Evolutionary conservation across 2,329 filamentous ascomycete species (phyloP).

Genomic region (Arachnopeziza araneosa): DNA sequence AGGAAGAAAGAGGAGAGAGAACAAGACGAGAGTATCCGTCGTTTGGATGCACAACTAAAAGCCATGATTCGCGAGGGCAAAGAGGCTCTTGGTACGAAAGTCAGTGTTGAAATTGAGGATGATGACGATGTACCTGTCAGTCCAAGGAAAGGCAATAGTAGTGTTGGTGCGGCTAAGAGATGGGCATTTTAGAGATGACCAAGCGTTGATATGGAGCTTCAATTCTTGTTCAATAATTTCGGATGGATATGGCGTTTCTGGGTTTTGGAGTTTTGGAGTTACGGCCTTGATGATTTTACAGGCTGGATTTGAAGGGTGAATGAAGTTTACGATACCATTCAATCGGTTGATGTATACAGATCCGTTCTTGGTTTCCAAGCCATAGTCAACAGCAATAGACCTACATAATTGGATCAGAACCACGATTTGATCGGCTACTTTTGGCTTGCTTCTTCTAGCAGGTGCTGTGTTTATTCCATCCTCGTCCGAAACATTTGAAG

Average conservation of each 20-base stretch:
- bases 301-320: neutral
- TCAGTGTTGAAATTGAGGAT: slow-evolving; percentile 26
- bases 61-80: slow-evolving; percentile 87
- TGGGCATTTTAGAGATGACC: slow-evolving; percentile 35
- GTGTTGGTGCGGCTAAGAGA: slow-evolving; percentile 21
- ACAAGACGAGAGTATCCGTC: slow-evolving; percentile 71
- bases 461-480: neutral
- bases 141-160: neutral
- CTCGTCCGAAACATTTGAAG: neutral
- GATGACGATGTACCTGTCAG: slow-evolving; percentile 7
- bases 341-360: neutral
- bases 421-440: neutral
- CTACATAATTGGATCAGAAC: too few species aligned
- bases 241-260: neutral
- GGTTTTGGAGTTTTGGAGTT: neutral
- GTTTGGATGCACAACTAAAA: slow-evolving; percentile 72
- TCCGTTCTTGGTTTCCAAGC: neutral
- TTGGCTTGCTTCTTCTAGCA: neutral
- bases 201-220: neutral
- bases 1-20: slow-evolving; percentile 69
- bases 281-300: neutral
- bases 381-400: too few species aligned
- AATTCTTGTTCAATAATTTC: neutral
- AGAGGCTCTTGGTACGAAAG: slow-evolving; percentile 71
- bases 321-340: neutral